A percentile compares a stretch with the other conserved stretches of the same genome.
These are phyloP conservation scores for Oxyria digyna DNA, from an alignment of 148 eudicot species.

Conservation along the genomic window DNA sequence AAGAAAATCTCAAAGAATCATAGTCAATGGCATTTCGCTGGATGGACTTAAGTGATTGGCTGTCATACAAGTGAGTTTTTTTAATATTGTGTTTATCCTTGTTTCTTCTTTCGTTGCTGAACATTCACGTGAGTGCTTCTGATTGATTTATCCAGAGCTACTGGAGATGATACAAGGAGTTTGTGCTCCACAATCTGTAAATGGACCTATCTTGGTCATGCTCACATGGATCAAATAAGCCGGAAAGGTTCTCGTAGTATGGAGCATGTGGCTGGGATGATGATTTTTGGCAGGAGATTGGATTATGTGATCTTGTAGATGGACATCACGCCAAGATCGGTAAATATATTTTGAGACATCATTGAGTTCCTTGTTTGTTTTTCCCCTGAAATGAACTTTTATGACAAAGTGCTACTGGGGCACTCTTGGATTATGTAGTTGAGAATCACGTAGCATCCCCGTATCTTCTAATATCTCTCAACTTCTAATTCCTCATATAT, in stretches of 20 bases:
- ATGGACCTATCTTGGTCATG: slow-evolving; percentile 99
- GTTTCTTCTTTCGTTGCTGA: background rate
- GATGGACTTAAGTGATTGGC: slow-evolving; percentile 99
- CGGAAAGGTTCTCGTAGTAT: slow-evolving; percentile 62
- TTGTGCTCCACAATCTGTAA: slow-evolving; percentile 96
- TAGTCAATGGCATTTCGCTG: slow-evolving; percentile 94
- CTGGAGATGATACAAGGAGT: slow-evolving; percentile 98
- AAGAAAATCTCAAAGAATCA: slow-evolving; percentile 91
- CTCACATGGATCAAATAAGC: slow-evolving; percentile 66
- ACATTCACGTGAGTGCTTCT: background rate
- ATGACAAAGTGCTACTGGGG: slow-evolving; percentile 82
- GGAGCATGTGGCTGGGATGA: slow-evolving; percentile 99
- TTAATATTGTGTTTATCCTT: background rate
- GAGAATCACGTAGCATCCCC: slow-evolving; percentile 79
- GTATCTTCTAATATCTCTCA: too few relatives aligned
- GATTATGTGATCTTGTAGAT: slow-evolving; percentile 88
- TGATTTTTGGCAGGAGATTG: slow-evolving; percentile 98
- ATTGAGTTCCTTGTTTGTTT: background rate
- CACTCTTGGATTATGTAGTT: slow-evolving; percentile 68
- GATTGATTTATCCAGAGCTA: slow-evolving; percentile 50
- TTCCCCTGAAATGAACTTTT: background rate
- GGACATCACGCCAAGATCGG: slow-evolving; percentile 98
- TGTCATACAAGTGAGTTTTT: slow-evolving; percentile 44
- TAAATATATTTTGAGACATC: slow-evolving; percentile 14
- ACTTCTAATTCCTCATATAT: too few relatives aligned